Percentiles rank a stretch among this genome's conserved stretches.
phyloP scores from a whole-genome alignment of 2,329 filamentous ascomycete genomes.

The Daldinia eschscholtzii region DNA sequence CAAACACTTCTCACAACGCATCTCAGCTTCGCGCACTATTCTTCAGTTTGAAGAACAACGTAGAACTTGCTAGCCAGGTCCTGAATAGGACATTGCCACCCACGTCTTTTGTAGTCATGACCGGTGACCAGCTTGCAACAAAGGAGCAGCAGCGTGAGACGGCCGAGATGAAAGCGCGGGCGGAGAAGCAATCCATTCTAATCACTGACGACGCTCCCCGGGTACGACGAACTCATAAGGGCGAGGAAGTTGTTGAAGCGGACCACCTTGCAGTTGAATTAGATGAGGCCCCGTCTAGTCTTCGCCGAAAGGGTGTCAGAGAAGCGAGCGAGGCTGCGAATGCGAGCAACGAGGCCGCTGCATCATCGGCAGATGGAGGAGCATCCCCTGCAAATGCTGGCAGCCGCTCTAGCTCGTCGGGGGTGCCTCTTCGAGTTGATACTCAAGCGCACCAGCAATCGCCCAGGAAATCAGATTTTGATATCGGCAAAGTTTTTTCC shows the following conservation, averaged over 20 bases:
- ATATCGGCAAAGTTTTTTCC: slow-evolving; percentile 87
- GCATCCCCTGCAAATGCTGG: slow-evolving; percentile 38
- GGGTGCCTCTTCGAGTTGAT: slow-evolving; percentile 59
- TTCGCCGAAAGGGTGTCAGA: slow-evolving; percentile 54
- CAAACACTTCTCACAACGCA: slow-evolving; percentile 64
- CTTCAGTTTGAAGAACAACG: slow-evolving; percentile 91
- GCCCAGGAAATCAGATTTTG: slow-evolving; percentile 73
- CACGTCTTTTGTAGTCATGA: slow-evolving; percentile 87
- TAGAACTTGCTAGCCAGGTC: slow-evolving; percentile 79
- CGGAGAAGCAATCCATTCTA: slow-evolving; percentile 87
- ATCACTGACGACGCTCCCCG: slow-evolving; percentile 81
- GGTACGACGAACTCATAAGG: slow-evolving; percentile 92
- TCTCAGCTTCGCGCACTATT: slow-evolving; percentile 80
- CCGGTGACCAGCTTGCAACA: slow-evolving; percentile 88
- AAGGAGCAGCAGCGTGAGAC: slow-evolving; percentile 86
- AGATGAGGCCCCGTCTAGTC: slow-evolving; percentile 56
- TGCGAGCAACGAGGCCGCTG: slow-evolving; percentile 21
- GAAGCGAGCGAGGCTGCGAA: slow-evolving; percentile 47
- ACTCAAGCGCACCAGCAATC: slow-evolving; percentile 61
- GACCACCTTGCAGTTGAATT: slow-evolving; percentile 63
- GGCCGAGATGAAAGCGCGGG: slow-evolving; percentile 80
- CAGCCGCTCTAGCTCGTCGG: slow-evolving; percentile 42
- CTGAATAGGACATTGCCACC: slow-evolving; percentile 79
- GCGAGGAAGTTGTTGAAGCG: slow-evolving; percentile 88
- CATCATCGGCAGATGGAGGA: slow-evolving; percentile 32